Evolutionary conservation across 2,329 filamentous ascomycete species (phyloP).

Genomic region (Parascedosporium putredinis): DNA sequence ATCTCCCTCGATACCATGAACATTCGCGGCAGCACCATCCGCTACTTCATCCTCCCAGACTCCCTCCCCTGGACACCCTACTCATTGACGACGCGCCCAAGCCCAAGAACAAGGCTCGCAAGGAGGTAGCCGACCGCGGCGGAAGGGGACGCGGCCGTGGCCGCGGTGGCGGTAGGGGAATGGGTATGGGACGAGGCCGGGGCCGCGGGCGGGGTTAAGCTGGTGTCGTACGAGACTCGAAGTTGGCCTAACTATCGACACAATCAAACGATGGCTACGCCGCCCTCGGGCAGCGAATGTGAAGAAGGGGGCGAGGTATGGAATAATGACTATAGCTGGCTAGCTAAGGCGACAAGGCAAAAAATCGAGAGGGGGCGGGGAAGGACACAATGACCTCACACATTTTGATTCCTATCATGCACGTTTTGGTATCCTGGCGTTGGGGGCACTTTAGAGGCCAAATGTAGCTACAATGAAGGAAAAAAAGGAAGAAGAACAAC

Average conservation of each 20-base stretch:
- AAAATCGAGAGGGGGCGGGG: background rate
- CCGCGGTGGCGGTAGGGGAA: conserved; percentile 40
- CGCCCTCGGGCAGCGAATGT: background rate
- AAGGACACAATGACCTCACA: background rate
- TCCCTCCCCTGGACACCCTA: conserved; percentile 90
- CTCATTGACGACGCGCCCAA: conserved; percentile 95
- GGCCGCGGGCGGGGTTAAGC: conserved; percentile 28
- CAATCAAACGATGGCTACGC: background rate
- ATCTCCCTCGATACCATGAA: conserved; percentile 91
- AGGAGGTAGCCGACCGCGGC: conserved; percentile 61
- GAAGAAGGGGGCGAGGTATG: background rate
- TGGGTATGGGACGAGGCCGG: conserved; percentile 45
- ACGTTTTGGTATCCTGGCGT: conserved; percentile 9
- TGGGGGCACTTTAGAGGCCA: conserved; percentile 5
- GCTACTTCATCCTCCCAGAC: conserved; percentile 94
- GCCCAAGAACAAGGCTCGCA: conserved; percentile 98
- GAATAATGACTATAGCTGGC: conserved; percentile 1
- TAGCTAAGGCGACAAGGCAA: conserved; percentile 14
- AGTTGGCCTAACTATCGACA: background rate
- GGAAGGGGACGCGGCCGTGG: conserved; percentile 45
- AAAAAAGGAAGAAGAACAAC: too few relatives aligned
- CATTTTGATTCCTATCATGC: background rate
- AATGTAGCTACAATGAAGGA: background rate
- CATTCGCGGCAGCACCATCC: conserved; percentile 88
- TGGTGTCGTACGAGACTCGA: background rate